Evolutionary conservation across 805 yeast genomes (phyloP).

Genomic region (Candida rishiriensis): DNA sequence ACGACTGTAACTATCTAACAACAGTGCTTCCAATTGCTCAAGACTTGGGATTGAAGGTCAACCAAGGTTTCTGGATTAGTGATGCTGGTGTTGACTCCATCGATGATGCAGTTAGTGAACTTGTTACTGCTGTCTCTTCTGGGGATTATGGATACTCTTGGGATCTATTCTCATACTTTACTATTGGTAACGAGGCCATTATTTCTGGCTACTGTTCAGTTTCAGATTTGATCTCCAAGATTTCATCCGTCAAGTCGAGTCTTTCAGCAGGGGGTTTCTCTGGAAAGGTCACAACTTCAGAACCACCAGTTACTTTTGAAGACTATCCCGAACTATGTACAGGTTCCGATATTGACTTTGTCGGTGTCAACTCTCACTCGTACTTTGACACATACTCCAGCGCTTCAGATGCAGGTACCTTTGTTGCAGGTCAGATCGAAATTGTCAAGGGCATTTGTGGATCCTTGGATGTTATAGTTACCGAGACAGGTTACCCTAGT

Average conservation of each 20-base stretch:
- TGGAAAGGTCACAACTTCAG: conserved; percentile 79
- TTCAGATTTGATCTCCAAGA: conserved; percentile 58
- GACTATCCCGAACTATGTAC: conserved; percentile 66
- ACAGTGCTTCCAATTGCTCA: conserved; percentile 61
- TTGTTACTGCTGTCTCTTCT: conserved; percentile 41
- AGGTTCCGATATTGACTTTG: conserved; percentile 66
- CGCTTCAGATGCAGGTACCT: conserved; percentile 69
- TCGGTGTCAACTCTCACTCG: conserved; percentile 83
- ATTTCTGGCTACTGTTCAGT: conserved; percentile 57
- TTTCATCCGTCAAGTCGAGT: conserved; percentile 54
- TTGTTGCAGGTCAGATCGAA: conserved; percentile 57
- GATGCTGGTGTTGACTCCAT: conserved; percentile 63
- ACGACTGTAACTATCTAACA: conserved; percentile 70
- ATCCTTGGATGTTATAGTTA: conserved; percentile 49
- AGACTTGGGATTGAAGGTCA: conserved; percentile 60
- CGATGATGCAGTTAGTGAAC: conserved; percentile 49
- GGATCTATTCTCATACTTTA: conserved; percentile 71
- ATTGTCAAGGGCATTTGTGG: conserved; percentile 55
- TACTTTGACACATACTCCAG: conserved; percentile 64
- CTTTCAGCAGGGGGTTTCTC: conserved; percentile 67
- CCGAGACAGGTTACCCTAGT: conserved; percentile 91
- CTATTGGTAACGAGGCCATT: conserved; percentile 88
- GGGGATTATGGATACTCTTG: conserved; percentile 49
- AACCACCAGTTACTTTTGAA: conserved; percentile 77
- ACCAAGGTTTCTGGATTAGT: conserved; percentile 85